Base-by-base conservation (phyloP, 768 basidiomycete species). In the Dioszegia hungarica region DNA sequence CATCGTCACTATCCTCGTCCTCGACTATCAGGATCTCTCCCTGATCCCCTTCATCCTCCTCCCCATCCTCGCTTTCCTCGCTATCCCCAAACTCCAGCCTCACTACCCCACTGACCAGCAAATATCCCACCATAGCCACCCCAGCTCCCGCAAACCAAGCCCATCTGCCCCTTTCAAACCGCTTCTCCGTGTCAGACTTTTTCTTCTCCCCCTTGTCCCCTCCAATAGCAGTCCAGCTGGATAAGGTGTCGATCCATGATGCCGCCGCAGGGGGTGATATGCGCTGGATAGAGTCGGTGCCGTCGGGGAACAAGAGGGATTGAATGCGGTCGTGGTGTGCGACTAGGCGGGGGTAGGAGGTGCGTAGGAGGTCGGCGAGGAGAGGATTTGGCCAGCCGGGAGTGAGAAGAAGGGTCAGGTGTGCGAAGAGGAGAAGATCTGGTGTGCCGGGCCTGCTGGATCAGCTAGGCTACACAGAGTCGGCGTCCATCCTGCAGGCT, bases 101-200 rank as follows among this genome's bases (percentile, higher is more conserved):
- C 0, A 73, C 59, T 40, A 73, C 33, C 17, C 71, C 71, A 40
- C 64, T 68, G 11, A 60, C 62, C 15, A 73, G 47, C 3, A 73
- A 37, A 60, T 73, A 73, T n/a, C 49, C 55, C n/a, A 70, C 56
- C 66, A 73, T 68, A 17, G 52, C 61, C 1, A 58, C 57, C 1
- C 51, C 62, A 14, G 66, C 68, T 25, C 61, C 66, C 1, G 63
- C 60, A 56, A 60, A 73, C 71, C 71, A 73, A 11, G 62, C 45
- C 70, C 66, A 69, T 48, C 70, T 53, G 2, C 59, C 70, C 37
- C 63, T 60, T 37, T 62, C 59, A 37, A 69, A 67, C 25, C 43
- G 45, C 49, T 61, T 72, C 25, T 69, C 66, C 48, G 62, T 59
- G 10, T 46, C 50, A 1, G 44, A 48, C 55, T 60, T 62, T 33